Percentiles rank a stretch among this genome's conserved stretches.
Conservation (phyloP, 2,329 filamentous ascomycete genomes). For the Zasmidium angulare region DNA sequence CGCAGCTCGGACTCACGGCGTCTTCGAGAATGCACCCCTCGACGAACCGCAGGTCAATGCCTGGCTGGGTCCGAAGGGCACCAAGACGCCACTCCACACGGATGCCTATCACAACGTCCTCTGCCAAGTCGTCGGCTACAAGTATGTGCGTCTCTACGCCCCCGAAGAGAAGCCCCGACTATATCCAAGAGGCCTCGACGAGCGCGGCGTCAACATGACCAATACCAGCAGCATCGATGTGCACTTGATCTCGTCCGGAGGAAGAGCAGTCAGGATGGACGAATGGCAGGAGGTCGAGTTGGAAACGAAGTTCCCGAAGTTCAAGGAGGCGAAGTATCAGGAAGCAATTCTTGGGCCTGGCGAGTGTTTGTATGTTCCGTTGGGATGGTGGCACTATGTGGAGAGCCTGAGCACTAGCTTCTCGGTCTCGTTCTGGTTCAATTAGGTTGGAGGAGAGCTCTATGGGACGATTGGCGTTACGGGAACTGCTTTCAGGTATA, state of each 20-base stretch:
- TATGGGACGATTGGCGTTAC: not conserved
- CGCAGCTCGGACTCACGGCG: slow-evolving; percentile 22
- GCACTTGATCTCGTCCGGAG: slow-evolving; percentile 11
- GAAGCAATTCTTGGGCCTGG: slow-evolving; percentile 80
- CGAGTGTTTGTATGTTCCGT: slow-evolving; percentile 83
- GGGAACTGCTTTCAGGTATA: not conserved
- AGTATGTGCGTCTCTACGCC: slow-evolving; percentile 87
- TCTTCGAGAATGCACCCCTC: slow-evolving; percentile 27
- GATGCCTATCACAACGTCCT: slow-evolving; percentile 94
- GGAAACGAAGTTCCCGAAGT: slow-evolving; percentile 49
- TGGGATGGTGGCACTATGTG: slow-evolving; percentile 99
- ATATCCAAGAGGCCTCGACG: slow-evolving; percentile 62
- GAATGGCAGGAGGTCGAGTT: slow-evolving; percentile 21
- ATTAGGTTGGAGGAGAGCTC: slow-evolving; percentile 40
- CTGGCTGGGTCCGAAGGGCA: slow-evolving; percentile 86
- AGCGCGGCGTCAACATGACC: slow-evolving; percentile 77
- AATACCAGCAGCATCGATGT: slow-evolving; percentile 85
- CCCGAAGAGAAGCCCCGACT: slow-evolving; percentile 61
- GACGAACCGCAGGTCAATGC: slow-evolving; percentile 73
- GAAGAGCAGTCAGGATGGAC: not conserved
- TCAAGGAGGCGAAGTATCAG: slow-evolving; percentile 63
- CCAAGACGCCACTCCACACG: slow-evolving; percentile 89
- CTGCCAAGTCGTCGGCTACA: slow-evolving; percentile 82
- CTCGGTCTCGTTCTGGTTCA: slow-evolving; percentile 98
- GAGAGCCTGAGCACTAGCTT: slow-evolving; percentile 81